These are phyloP conservation scores for Wickerhamomyces strasburgensis DNA, from an alignment of 805 yeast genomes.

Conservation along the genomic window DNA sequence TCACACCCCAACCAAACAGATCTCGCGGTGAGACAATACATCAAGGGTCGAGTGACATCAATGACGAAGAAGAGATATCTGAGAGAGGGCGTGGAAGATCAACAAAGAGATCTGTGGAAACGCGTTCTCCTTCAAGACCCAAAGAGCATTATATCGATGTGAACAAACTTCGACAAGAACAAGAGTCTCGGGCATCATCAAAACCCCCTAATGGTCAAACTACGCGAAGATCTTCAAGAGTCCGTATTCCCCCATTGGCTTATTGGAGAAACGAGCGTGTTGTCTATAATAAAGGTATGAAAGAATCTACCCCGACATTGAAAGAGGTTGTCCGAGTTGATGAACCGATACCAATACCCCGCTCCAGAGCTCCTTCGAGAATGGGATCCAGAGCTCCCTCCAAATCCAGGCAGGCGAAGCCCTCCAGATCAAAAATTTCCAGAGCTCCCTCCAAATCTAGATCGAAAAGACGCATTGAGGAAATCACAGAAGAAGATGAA, in stretches of 20 bases:
- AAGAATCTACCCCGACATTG: slow-evolving; percentile 48
- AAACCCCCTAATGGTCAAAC: slow-evolving; percentile 23
- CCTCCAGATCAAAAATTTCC: slow-evolving; percentile 5
- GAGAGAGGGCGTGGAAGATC: slow-evolving; percentile 5
- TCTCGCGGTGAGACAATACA: no score
- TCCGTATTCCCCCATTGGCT: slow-evolving; percentile 65
- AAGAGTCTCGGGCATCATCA: slow-evolving; percentile 14
- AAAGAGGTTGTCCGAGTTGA: slow-evolving; percentile 49
- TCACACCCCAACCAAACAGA: no score
- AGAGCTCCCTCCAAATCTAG: slow-evolving; percentile 12
- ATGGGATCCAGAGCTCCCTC: slow-evolving; percentile 10
- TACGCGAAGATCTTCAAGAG: slow-evolving; percentile 60
- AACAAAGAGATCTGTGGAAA: slow-evolving; percentile 7
- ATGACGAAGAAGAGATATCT: no score
- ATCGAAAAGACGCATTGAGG: slow-evolving; percentile 7
- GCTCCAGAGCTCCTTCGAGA: slow-evolving; percentile 15
- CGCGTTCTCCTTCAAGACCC: slow-evolving; percentile 2
- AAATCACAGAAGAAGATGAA: slow-evolving; percentile 20
- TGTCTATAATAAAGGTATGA: slow-evolving; percentile 43
- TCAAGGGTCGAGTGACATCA: no score
- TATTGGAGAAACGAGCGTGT: slow-evolving; percentile 82
- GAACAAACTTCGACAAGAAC: slow-evolving; percentile 16
- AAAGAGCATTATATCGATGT: slow-evolving; percentile 16
- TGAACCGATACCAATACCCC: slow-evolving; percentile 7
- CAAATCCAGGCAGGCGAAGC: background rate